These are phyloP conservation scores for Tubosaeta brunneosetosa DNA, from an alignment of 768 basidiomycete species.

Conservation along the genomic window DNA sequence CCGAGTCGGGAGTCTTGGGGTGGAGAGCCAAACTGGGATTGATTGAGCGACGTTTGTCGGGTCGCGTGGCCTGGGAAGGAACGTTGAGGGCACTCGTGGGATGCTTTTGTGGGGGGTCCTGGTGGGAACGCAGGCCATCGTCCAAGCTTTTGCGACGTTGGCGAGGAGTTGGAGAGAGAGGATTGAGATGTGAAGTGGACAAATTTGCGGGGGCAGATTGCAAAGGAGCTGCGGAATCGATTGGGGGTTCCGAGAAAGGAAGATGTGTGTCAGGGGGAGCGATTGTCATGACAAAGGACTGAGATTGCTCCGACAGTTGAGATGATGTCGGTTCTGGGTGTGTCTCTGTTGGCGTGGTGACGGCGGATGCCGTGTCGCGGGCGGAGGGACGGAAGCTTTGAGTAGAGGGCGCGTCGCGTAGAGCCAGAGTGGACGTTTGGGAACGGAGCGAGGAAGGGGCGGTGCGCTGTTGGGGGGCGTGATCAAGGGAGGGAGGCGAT, in stretches of 20 bases:
- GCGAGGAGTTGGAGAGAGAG: not conserved
- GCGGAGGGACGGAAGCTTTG: constrained; percentile 16
- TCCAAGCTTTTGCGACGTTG: constrained; percentile 43
- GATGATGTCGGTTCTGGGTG: constrained; percentile 11
- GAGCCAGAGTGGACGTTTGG: constrained; percentile 17
- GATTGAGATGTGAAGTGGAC: constrained; percentile 14
- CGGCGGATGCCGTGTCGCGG: constrained; percentile 5
- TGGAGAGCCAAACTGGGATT: constrained; percentile 46
- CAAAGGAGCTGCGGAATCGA: not conserved
- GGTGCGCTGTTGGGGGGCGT: not conserved
- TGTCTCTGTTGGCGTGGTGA: constrained; percentile 20
- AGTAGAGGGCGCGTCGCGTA: constrained; percentile 25
- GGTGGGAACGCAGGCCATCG: constrained; percentile 36
- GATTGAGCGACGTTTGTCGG: constrained; percentile 50
- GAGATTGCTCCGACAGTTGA: constrained; percentile 28
- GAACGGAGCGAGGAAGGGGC: constrained; percentile 18
- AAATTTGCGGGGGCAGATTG: constrained; percentile 18
- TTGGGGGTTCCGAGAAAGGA: not conserved
- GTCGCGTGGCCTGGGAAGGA: constrained; percentile 31
- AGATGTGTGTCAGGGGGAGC: constrained; percentile 33
- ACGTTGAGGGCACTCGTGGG: constrained; percentile 20
- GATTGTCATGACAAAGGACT: constrained; percentile 40
- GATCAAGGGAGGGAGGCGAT: not conserved
- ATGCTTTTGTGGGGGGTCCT: constrained; percentile 4
- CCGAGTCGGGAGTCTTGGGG: constrained; percentile 11